Conservation (phyloP, 2,329 filamentous ascomycete species). For the Apiospora rasikravindrae region DNA sequence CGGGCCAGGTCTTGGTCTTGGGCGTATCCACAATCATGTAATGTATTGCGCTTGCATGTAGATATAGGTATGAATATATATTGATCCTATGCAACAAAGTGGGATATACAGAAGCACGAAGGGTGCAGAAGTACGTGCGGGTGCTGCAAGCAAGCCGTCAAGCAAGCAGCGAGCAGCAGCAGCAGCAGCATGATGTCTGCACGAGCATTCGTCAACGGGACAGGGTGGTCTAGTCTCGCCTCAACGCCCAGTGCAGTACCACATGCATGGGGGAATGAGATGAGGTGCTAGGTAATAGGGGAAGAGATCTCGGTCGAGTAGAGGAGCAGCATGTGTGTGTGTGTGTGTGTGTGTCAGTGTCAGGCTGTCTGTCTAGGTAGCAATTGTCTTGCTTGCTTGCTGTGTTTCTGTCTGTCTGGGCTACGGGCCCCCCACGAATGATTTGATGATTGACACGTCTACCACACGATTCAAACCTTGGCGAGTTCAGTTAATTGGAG, state of each 20-base stretch:
- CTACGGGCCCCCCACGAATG: neutral
- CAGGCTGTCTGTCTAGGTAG: neutral
- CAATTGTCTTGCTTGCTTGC: neutral
- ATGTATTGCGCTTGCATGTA: conserved; percentile 8
- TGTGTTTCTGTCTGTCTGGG: neutral
- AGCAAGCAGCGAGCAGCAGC: neutral
- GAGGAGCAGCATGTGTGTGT: neutral
- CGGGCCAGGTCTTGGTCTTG: neutral
- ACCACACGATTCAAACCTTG: conserved; percentile 11
- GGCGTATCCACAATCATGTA: neutral
- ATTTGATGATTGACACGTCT: conserved; percentile 11
- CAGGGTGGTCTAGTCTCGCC: neutral
- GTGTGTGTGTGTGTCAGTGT: neutral
- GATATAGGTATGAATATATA: neutral
- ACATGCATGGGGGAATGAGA: neutral
- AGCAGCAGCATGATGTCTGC: neutral
- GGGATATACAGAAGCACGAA: conserved; percentile 16
- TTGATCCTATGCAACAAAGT: conserved; percentile 3
- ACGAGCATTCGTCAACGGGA: neutral
- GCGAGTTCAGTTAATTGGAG: neutral
- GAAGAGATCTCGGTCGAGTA: neutral
- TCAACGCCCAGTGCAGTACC: neutral
- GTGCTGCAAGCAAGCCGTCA: conserved; percentile 7
- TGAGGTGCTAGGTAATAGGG: neutral
- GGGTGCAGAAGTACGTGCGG: conserved; percentile 5